Base-by-base conservation (phyloP, 2,329 filamentous ascomycete genomes). In the Ophiostoma himal-ulmi region DNA sequence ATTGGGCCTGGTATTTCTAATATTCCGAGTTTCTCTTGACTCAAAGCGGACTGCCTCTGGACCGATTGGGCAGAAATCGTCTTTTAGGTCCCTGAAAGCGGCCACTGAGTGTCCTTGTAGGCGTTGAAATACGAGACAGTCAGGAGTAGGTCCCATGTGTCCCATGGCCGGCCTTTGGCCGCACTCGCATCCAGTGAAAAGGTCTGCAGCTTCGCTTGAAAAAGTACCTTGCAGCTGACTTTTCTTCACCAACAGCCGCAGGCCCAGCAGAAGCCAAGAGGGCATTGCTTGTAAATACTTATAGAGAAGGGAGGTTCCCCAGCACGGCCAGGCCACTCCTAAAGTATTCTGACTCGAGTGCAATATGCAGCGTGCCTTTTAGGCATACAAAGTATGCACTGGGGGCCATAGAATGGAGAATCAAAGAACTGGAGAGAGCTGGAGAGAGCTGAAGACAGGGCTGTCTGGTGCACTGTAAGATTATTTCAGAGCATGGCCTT, bases 1-100 rank as follows among this genome's bases (percentile, higher is more conserved):
- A 80, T 81, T 81, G 79, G 79, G 75, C 72, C 76, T 76, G 52
- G 52, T 78, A 78, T 78, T 78, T 10, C 37, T 39, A 10, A n/a
- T 17, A 20, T 48, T 48, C 44, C 37, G 37, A 39, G 37, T 39
- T 39, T 39, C 6, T 39, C 77, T 76, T 76, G 78, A 75, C 71
- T 76, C 74, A 74, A 76, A 30, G 72, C 74, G 74, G 74, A 76
- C 68, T 73, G 74, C 74, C 75, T 74, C 75, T 73, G 73, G 72
- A 71, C 36, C 73, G 75, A 80, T 81, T 80, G 81, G 82, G 77
- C 80, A 69, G 57, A 37, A 65, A 44, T 48, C 44, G 5, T 48
- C 44, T 17, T 48, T 48, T 48, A 7, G 4, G 54, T 65, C 36
- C 62, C 36, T 39, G 62, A 17, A 65, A 39, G 34, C 20, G 62